These are phyloP conservation scores for Alnus rubra DNA, from an alignment of 306 rosid species.

Conservation along the genomic window DNA sequence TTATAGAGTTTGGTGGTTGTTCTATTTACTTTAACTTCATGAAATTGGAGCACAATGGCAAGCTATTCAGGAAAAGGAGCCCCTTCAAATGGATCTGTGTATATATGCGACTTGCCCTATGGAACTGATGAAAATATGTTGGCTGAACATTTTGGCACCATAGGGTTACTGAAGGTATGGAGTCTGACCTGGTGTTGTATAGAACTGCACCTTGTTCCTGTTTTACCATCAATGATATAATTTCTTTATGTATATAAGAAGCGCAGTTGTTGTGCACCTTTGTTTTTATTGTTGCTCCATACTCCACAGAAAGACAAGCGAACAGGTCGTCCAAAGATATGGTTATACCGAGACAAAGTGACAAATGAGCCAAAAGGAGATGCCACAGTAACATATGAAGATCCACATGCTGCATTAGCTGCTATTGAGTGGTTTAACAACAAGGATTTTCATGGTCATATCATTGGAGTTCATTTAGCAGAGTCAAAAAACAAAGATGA, in stretches of 20 bases:
- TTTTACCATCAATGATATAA: neutral
- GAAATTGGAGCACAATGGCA: constrained; percentile 75
- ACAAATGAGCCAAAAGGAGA: constrained; percentile 97
- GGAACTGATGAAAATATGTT: constrained; percentile 85
- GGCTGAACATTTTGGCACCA: constrained; percentile 95
- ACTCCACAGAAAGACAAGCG: constrained; percentile 86
- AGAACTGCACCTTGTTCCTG: constrained; percentile 2
- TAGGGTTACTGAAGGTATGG: constrained; percentile 85
- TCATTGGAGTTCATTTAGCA: constrained; percentile 84
- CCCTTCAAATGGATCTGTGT: constrained; percentile 80
- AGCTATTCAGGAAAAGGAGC: constrained; percentile 63
- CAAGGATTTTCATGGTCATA: constrained; percentile 90
- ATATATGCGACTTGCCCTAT: constrained; percentile 88
- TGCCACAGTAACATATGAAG: constrained; percentile 96
- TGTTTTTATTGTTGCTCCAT: constrained; percentile 24
- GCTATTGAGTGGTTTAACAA: constrained; percentile 97
- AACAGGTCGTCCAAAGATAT: constrained; percentile 85
- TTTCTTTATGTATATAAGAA: neutral
- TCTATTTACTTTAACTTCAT: constrained; percentile 47
- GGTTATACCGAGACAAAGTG: constrained; percentile 86
- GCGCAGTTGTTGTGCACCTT: neutral
- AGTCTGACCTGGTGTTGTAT: constrained; percentile 26
- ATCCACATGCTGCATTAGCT: constrained; percentile 93
- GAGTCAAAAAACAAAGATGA: constrained; percentile 93
- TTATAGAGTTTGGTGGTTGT: constrained; percentile 40